Conservation (phyloP, 495 filamentous ascomycete genomes). For the Apiosordaria backusii region DNA sequence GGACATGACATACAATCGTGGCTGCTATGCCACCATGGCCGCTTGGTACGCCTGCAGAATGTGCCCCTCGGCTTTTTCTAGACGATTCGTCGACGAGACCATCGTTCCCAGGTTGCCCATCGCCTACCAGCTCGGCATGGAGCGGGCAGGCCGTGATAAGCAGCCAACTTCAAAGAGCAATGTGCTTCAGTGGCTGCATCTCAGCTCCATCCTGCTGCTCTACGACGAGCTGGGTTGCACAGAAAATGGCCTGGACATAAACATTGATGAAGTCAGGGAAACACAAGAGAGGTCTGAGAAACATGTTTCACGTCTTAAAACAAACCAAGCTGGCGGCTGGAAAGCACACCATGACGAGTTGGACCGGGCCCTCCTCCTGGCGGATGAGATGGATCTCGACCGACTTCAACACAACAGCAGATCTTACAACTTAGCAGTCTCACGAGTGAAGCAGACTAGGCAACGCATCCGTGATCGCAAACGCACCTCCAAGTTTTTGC, state of each 20-base stretch:
- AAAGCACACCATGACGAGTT: constrained; percentile 19
- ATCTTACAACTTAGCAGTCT: constrained; percentile 14
- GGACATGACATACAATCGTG: constrained; percentile 18
- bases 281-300: constrained; percentile 18
- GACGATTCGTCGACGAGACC: constrained; percentile 17
- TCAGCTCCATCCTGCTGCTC: constrained; percentile 20
- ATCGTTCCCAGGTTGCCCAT: constrained; percentile 23
- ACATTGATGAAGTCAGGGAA: background rate
- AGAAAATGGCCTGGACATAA: constrained; percentile 2
- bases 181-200: constrained; percentile 20
- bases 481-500: constrained; percentile 18
- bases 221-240: constrained; percentile 13
- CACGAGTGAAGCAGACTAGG: constrained; percentile 10
- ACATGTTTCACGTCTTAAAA: constrained; percentile 18
- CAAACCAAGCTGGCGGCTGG: constrained; percentile 16
- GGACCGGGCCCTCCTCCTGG: constrained; percentile 16
- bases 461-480: constrained; percentile 9
- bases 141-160: constrained; percentile 11
- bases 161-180: constrained; percentile 20
- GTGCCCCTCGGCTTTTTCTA: constrained; percentile 11
- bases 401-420: constrained; percentile 1
- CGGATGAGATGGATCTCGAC: constrained; percentile 19
- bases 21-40: constrained; percentile 21
- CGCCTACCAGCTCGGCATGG: constrained; percentile 22
- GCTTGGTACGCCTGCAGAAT: constrained; percentile 13